Evolutionary conservation across 129 eudicot genomes (phyloP).

Genomic region (Chrysanthemum lavandulifolium): DNA sequence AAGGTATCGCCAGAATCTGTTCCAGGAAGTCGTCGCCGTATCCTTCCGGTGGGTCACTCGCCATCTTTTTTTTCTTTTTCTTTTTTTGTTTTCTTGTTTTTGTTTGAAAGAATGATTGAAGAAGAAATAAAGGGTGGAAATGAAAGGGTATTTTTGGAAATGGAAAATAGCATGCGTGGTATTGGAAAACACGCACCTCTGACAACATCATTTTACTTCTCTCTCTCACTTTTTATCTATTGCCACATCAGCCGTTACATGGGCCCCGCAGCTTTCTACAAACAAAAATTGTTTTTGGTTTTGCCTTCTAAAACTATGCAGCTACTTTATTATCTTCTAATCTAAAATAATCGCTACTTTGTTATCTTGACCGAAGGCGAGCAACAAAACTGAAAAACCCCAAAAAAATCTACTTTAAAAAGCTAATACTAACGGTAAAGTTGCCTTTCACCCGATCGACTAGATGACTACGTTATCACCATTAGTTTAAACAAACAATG

Average conservation of each 20-base stretch:
- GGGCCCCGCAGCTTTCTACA: not conserved
- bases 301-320: no score
- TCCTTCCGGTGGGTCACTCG: conserved; percentile 65
- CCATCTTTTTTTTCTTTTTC: conserved; percentile 31
- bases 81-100: not conserved
- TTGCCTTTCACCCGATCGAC: no score
- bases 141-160: conserved; percentile 23
- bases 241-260: not conserved
- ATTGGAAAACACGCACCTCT: conserved; percentile 45
- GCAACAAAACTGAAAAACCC: no score
- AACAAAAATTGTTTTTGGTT: not conserved
- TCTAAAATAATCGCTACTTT: no score
- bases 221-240: not conserved
- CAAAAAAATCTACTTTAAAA: no score
- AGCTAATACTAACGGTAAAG: no score
- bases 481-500: no score
- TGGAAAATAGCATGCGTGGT: conserved; percentile 43
- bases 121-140: not conserved
- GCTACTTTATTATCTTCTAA: no score
- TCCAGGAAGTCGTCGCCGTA: conserved; percentile 82
- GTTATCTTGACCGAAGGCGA: no score
- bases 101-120: conserved; percentile 5
- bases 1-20: conserved; percentile 73
- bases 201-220: conserved; percentile 35
- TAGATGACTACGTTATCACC: no score